phyloP scores from a whole-genome alignment of 371 early-diverging fungal genomes.

The Lichtheimia ornata region DNA sequence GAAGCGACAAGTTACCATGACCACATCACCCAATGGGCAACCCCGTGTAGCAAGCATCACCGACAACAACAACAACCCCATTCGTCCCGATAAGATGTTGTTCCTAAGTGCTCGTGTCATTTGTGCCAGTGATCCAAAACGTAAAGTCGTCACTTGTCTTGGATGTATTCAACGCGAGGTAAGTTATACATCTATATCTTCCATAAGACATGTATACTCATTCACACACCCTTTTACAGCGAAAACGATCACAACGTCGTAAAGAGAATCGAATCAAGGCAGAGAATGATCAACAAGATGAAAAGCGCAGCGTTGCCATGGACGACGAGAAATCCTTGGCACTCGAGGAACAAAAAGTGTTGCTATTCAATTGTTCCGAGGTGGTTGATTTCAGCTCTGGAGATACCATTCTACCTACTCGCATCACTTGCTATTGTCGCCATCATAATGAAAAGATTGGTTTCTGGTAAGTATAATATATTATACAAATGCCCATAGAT shows the following conservation, averaged over 20 bases:
- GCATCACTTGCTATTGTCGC: constrained; percentile 95
- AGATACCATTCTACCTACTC: constrained; percentile 86
- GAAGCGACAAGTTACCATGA: constrained; percentile 22
- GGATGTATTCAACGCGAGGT: constrained; percentile 89
- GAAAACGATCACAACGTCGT: constrained; percentile 56
- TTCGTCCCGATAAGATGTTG: constrained; percentile 52
- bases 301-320: constrained; percentile 17
- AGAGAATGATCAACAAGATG: constrained; percentile 28
- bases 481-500: not conserved
- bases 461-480: constrained; percentile 55
- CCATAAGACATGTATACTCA: not conserved
- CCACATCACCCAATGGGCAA: constrained; percentile 24
- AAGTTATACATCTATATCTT: constrained; percentile 4
- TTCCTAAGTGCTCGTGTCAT: constrained; percentile 80
- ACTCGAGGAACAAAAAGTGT: constrained; percentile 70
- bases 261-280: constrained; percentile 49
- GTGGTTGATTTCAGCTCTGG: constrained; percentile 89
- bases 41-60: constrained; percentile 15
- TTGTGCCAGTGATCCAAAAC: constrained; percentile 82
- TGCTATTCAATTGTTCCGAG: constrained; percentile 88
- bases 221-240: constrained; percentile 21
- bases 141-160: constrained; percentile 78
- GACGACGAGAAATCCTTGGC: constrained; percentile 57
- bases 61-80: constrained; percentile 23
- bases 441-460: constrained; percentile 92